Percentiles rank a stretch among this genome's conserved stretches.
phyloP scores from a whole-genome alignment of 164 flowering plant species.

The Nymphaea thermarum region DNA sequence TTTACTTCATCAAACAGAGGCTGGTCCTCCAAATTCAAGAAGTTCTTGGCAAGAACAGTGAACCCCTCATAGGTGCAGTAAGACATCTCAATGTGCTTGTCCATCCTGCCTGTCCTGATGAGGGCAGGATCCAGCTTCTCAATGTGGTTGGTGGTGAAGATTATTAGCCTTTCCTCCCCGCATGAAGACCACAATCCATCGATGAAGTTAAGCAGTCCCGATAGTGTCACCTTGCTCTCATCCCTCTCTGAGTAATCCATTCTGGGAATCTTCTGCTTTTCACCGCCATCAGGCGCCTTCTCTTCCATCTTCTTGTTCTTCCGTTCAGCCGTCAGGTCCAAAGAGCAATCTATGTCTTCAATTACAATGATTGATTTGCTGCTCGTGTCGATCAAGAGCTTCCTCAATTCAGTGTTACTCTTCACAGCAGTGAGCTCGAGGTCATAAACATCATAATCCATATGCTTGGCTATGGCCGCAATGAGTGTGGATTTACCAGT shows the following conservation, averaged over 20 bases:
- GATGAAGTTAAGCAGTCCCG: conserved; percentile 4
- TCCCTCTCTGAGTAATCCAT: neutral
- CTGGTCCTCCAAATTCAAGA: conserved; percentile 29
- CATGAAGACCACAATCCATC: conserved; percentile 4
- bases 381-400: conserved; percentile 7
- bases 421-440: conserved; percentile 14
- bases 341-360: conserved; percentile 12
- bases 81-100: conserved; percentile 2
- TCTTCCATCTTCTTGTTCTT: conserved; percentile 3
- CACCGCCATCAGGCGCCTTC: neutral
- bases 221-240: conserved; percentile 1
- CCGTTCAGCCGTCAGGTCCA: conserved; percentile 6
- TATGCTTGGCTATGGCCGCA: conserved; percentile 9
- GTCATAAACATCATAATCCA: conserved; percentile 15
- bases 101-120: conserved; percentile 5
- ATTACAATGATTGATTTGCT: conserved; percentile 9
- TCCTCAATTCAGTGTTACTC: conserved; percentile 10
- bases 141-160: conserved; percentile 7
- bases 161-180: conserved; percentile 4
- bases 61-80: conserved; percentile 26
- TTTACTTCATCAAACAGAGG: conserved; percentile 22
- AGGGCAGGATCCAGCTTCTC: conserved; percentile 7
- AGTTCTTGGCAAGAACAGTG: conserved; percentile 44
- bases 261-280: neutral
- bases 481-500: conserved; percentile 10